Conservation (phyloP, 169 alveolate genomes). For the Sarcocystis neurona region DNA sequence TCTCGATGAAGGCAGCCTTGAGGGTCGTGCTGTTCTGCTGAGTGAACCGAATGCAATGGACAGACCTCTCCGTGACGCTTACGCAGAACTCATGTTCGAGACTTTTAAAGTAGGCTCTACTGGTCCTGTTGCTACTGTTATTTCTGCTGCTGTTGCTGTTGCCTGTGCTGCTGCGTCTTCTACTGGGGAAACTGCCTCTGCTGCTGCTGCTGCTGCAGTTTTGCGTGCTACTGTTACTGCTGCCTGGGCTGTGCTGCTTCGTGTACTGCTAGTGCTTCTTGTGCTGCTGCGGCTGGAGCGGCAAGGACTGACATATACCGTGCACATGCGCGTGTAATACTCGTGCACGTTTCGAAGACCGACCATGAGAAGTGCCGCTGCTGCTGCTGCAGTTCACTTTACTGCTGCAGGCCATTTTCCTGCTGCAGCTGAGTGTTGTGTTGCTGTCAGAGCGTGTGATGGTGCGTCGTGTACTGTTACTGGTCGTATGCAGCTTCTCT, state of each 20-base stretch:
- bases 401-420: neutral
- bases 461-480: neutral
- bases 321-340: conserved; percentile 76
- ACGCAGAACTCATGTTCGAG: conserved; percentile 16
- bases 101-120: neutral
- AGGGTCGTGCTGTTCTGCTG: conserved; percentile 3
- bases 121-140: neutral
- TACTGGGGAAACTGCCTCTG: neutral
- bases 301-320: conserved; percentile 81
- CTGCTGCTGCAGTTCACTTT: conserved; percentile 1
- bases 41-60: conserved; percentile 1
- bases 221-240: neutral
- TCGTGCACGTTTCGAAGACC: conserved; percentile 85
- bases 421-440: neutral
- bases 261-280: conserved; percentile 17
- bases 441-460: neutral
- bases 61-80: neutral
- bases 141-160: neutral
- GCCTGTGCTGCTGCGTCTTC: conserved; percentile 5
- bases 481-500: neutral
- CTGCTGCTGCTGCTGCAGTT: conserved; percentile 6
- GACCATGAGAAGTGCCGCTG: conserved; percentile 32
- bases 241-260: neutral
- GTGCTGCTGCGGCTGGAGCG: conserved; percentile 48
- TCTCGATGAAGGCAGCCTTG: conserved; percentile 6